Evolutionary conservation across 495 filamentous ascomycete species (phyloP).

Genomic region (Penicillium ochrochloron): DNA sequence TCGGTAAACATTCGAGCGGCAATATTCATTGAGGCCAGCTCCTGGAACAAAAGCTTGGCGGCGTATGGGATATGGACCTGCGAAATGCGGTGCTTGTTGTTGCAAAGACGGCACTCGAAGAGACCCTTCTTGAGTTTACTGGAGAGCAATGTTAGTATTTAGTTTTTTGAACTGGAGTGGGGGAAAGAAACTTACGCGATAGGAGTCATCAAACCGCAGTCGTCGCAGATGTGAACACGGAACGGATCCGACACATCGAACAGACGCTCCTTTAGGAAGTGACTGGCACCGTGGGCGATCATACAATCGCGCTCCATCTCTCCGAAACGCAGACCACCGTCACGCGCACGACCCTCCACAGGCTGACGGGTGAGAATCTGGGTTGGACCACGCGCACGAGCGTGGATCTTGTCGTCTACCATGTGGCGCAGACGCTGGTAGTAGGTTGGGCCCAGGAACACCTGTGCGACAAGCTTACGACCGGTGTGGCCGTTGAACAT

Average conservation of each 20-base stretch:
- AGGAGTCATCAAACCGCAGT: constrained; percentile 98
- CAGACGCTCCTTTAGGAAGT: constrained; percentile 95
- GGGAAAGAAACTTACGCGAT: constrained; percentile 78
- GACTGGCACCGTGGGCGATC: constrained; percentile 96
- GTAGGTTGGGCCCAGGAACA: constrained; percentile 97
- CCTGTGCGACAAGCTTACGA: constrained; percentile 86
- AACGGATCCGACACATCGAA: constrained; percentile 99
- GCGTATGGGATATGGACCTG: constrained; percentile 98
- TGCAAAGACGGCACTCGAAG: constrained; percentile 95
- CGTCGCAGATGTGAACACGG: constrained; percentile 97
- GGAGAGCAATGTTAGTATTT: constrained; percentile 13
- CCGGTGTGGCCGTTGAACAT: constrained; percentile 99
- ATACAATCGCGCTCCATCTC: constrained; percentile 99
- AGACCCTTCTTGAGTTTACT: constrained; percentile 94
- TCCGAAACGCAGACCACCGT: constrained; percentile 98
- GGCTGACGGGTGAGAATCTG: constrained; percentile 98
- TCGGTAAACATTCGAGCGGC: constrained; percentile 95
- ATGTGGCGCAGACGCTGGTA: constrained; percentile 99
- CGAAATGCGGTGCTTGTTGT: constrained; percentile 97
- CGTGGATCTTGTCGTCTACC: constrained; percentile 99
- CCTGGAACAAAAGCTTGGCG: constrained; percentile 98
- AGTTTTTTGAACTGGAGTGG: background rate
- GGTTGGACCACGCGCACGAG: constrained; percentile 89
- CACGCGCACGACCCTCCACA: constrained; percentile 96
- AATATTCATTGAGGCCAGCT: constrained; percentile 97